These are phyloP conservation scores for Antrodiella citrinella DNA, from an alignment of 768 basidiomycete species.

Conservation along the genomic window DNA sequence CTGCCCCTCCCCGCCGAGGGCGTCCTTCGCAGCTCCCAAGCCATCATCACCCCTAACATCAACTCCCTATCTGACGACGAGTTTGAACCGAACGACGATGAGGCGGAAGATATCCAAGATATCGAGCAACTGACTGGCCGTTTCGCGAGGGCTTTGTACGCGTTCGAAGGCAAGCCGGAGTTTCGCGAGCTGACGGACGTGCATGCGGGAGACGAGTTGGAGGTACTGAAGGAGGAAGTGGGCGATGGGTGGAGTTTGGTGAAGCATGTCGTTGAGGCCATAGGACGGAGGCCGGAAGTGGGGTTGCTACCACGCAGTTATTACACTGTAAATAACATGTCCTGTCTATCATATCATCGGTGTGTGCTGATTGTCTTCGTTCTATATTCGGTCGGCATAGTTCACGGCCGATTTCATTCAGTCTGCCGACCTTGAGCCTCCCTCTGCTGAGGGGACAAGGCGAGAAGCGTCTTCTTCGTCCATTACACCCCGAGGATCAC, in stretches of 20 bases:
- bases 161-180: conserved; percentile 68
- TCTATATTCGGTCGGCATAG: conserved; percentile 25
- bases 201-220: conserved; percentile 60
- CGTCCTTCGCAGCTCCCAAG: conserved; percentile 5
- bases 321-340: conserved; percentile 51
- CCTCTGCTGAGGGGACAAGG: conserved; percentile 20
- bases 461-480: conserved; percentile 36
- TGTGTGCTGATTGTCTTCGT: background rate
- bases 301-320: conserved; percentile 65
- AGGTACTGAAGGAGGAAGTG: conserved; percentile 62
- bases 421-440: conserved; percentile 35
- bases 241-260: conserved; percentile 81
- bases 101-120: background rate
- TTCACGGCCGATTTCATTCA: conserved; percentile 58
- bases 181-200: conserved; percentile 59
- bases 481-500: conserved; percentile 41
- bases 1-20: conserved; percentile 10
- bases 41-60: conserved; percentile 10
- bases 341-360: background rate
- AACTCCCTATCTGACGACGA: conserved; percentile 51
- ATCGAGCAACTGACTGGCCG: conserved; percentile 19
- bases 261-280: conserved; percentile 18
- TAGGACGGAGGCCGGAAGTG: conserved; percentile 37
- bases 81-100: conserved; percentile 23
- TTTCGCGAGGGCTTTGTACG: conserved; percentile 62